Conservation (phyloP, 192 early-diverging fungal species). For the Coemansia sp. region DNA sequence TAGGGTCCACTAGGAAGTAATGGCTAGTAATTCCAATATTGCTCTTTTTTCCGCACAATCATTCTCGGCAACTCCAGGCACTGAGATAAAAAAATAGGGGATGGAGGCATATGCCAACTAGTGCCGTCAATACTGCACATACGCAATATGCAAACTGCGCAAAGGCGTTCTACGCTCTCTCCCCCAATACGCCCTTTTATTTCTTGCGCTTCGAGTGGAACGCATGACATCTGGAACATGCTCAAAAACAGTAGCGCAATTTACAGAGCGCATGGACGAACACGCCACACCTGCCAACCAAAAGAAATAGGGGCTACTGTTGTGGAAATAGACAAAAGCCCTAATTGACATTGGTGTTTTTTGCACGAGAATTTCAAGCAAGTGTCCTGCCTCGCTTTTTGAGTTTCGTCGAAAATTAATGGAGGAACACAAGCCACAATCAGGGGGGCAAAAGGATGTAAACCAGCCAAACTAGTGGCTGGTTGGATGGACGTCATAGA, state of each 20-base stretch:
- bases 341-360: not conserved
- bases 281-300: not conserved
- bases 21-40: conserved; percentile 6
- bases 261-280: not conserved
- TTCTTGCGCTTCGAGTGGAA: not conserved
- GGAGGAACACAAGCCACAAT: not conserved
- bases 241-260: not conserved
- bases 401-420: not conserved
- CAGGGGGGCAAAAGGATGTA: not conserved
- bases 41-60: not conserved
- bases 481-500: not conserved
- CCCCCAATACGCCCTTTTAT: not conserved
- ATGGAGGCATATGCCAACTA: not conserved
- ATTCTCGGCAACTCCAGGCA: not conserved
- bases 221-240: not conserved
- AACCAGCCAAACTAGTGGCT: not conserved
- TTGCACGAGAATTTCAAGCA: not conserved
- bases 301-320: not conserved
- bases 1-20: not conserved
- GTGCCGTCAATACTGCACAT: not conserved
- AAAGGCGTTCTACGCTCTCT: not conserved
- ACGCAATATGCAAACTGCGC: not conserved
- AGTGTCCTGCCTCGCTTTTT: too few species aligned
- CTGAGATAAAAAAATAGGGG: not conserved
- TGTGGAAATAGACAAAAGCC: not conserved